These are phyloP conservation scores for Ceriops zippeliana DNA, from an alignment of 345 rosid species.

Conservation along the genomic window DNA sequence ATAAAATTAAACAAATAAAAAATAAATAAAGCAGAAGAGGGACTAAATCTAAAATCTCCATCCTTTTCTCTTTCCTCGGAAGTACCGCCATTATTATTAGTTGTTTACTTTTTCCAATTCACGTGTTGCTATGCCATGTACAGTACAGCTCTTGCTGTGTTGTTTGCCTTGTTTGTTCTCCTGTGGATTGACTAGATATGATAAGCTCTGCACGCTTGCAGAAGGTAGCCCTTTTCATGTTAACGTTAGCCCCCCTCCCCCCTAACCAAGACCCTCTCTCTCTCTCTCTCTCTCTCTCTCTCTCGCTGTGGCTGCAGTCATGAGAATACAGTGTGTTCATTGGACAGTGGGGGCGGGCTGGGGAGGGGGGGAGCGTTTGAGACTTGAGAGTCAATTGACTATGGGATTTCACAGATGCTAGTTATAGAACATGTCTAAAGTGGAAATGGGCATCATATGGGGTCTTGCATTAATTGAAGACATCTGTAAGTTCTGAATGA, in stretches of 20 bases:
- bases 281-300: slow-evolving; percentile 12
- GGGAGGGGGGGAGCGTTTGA: too few relatives aligned
- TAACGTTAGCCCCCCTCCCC: slow-evolving; percentile 23
- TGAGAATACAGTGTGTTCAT: too few relatives aligned
- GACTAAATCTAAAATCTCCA: neutral
- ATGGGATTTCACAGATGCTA: neutral
- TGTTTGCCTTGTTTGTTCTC: slow-evolving; percentile 34
- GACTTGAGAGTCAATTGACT: too few relatives aligned
- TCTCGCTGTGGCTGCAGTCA: neutral
- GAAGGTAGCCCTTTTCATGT: slow-evolving; percentile 37
- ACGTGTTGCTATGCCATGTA: slow-evolving; percentile 27
- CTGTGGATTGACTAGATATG: slow-evolving; percentile 24
- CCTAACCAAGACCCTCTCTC: slow-evolving; percentile 12
- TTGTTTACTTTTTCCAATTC: slow-evolving; percentile 17
- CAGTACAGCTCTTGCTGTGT: slow-evolving; percentile 1
- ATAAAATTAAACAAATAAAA: neutral
- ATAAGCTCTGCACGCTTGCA: slow-evolving; percentile 20
- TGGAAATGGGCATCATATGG: slow-evolving; percentile 6
- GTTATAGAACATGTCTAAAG: slow-evolving; percentile 1
- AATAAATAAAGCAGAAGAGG: too few relatives aligned
- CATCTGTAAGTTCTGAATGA: neutral
- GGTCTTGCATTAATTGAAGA: slow-evolving; percentile 13
- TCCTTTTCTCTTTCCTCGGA: slow-evolving; percentile 22
- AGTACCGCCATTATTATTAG: slow-evolving; percentile 34
- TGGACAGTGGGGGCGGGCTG: too few relatives aligned